phyloP scores from a whole-genome alignment of 805 yeast genomes.

The Yamadazyma ubonensis region DNA sequence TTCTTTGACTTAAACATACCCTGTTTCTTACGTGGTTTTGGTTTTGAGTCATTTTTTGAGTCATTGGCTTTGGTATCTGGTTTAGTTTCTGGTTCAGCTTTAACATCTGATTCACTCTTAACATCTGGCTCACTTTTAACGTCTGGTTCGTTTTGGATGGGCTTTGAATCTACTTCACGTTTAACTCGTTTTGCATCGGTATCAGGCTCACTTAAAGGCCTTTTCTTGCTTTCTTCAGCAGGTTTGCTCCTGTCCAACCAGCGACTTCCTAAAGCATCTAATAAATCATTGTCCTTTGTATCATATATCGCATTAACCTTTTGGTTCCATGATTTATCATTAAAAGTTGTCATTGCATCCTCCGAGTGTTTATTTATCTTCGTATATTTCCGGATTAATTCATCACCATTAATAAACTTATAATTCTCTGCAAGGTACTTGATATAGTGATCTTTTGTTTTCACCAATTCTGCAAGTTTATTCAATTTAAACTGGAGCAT shows the following conservation, averaged over 20 bases:
- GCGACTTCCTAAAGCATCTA: background rate
- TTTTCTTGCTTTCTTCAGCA: background rate
- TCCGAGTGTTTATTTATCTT: constrained; percentile 13
- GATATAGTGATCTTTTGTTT: constrained; percentile 31
- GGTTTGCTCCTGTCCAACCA: background rate
- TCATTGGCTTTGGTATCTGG: too few relatives aligned
- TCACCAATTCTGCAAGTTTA: constrained; percentile 21
- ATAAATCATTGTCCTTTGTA: constrained; percentile 3
- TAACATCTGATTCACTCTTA: too few relatives aligned
- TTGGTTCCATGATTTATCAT: constrained; percentile 7
- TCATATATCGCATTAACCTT: background rate
- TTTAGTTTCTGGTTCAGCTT: background rate
- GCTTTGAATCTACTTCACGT: too few relatives aligned
- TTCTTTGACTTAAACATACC: constrained; percentile 9
- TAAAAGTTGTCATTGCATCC: constrained; percentile 2
- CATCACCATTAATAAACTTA: constrained; percentile 33
- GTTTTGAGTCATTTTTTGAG: background rate
- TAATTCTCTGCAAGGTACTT: constrained; percentile 35
- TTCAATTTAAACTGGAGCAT: constrained; percentile 15
- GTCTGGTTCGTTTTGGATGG: background rate
- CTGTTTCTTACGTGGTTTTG: constrained; percentile 5
- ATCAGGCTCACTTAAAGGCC: background rate
- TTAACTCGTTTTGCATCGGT: background rate
- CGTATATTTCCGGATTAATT: constrained; percentile 29
- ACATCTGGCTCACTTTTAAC: too few relatives aligned